phyloP scores from a whole-genome alignment of 495 filamentous ascomycete species.

The Lasiosphaeris hirsuta region DNA sequence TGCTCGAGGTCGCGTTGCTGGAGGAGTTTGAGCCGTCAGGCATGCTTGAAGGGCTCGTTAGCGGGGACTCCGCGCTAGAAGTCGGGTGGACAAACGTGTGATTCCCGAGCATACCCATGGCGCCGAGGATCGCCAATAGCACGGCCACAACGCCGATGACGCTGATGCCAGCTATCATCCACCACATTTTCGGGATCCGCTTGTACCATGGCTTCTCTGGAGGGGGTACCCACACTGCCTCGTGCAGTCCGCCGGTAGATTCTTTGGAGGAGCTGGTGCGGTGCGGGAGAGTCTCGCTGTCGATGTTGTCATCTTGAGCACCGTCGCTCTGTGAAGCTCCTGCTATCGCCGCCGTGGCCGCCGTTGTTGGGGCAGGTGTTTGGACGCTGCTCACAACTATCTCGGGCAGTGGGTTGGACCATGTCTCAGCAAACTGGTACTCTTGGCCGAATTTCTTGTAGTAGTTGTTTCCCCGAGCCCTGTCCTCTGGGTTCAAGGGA shows the following conservation, averaged over 20 bases:
- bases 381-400: conserved; percentile 11
- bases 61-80: background rate
- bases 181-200: conserved; percentile 14
- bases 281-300: background rate
- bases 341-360: background rate
- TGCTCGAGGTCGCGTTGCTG: background rate
- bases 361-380: background rate
- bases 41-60: background rate
- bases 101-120: conserved; percentile 17
- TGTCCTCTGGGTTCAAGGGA: background rate
- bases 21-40: background rate
- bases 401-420: conserved; percentile 26
- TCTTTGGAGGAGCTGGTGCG: conserved; percentile 14
- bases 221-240: conserved; percentile 20
- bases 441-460: conserved; percentile 21
- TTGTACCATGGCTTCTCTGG: conserved; percentile 25
- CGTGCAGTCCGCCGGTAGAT: background rate
- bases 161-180: conserved; percentile 16
- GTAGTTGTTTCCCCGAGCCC: background rate
- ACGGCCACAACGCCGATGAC: conserved; percentile 24
- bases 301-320: background rate
- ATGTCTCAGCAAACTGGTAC: conserved; percentile 27
- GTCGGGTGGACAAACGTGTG: conserved; percentile 11
- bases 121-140: conserved; percentile 28
- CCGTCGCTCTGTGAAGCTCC: conserved; percentile 6